A percentile compares a stretch with the other conserved stretches of the same genome.
Evolutionary conservation across 768 basidiomycete genomes (phyloP).

Genomic region (Pulveroboletus sp.): DNA sequence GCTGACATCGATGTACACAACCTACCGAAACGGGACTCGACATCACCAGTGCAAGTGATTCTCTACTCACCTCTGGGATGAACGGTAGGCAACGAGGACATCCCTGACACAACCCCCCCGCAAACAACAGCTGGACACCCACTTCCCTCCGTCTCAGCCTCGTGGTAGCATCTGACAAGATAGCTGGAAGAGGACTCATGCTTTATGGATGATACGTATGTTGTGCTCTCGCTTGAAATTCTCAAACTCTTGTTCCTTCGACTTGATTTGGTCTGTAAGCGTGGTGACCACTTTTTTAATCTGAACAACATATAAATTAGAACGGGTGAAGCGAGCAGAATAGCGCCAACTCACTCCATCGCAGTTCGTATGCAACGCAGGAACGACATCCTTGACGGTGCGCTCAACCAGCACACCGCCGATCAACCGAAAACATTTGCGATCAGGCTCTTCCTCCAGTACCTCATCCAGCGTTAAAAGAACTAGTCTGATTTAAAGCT

Average conservation of each 20-base stretch:
- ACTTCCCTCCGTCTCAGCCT: background rate
- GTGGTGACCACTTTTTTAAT: conserved; percentile 77
- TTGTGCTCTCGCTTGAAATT: conserved; percentile 73
- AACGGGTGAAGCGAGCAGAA: background rate
- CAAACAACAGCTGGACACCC: background rate
- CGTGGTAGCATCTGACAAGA: background rate
- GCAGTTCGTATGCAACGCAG: conserved; percentile 82
- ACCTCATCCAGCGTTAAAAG: conserved; percentile 82
- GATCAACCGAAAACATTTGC: conserved; percentile 95
- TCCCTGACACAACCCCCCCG: background rate
- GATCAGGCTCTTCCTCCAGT: conserved; percentile 74
- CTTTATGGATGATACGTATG: conserved; percentile 53
- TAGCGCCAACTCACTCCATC: conserved; percentile 60
- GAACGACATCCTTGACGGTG: conserved; percentile 92
- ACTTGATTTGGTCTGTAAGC: conserved; percentile 83
- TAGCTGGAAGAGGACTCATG: conserved; percentile 15
- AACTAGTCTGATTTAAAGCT: conserved; percentile 59
- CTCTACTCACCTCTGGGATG: background rate
- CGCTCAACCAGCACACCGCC: conserved; percentile 95
- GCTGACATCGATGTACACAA: background rate
- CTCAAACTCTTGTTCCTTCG: conserved; percentile 81
- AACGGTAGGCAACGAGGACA: background rate
- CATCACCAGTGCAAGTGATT: conserved; percentile 6
- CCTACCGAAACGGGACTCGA: conserved; percentile 5
- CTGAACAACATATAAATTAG: conserved; percentile 36